These are phyloP conservation scores for Edaphochlamys debaryana DNA, from an alignment of 139 green algal species.

Conservation along the genomic window DNA sequence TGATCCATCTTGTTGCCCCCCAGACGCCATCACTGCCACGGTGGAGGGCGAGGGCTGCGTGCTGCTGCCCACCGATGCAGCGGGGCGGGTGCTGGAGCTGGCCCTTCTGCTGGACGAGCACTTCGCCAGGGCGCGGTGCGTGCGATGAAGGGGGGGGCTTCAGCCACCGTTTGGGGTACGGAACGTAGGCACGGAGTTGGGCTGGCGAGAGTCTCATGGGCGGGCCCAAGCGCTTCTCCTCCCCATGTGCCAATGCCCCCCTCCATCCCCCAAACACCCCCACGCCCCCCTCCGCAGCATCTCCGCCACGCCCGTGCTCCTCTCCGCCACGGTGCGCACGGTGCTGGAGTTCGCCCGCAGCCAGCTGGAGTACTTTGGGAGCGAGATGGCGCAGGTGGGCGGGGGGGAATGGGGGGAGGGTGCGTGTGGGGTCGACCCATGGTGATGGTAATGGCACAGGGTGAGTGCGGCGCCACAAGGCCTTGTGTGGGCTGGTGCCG, in stretches of 20 bases:
- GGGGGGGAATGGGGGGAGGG: constrained; percentile 72
- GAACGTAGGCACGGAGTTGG: no score
- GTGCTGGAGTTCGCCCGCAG: constrained; percentile 80
- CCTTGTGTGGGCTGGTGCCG: no score
- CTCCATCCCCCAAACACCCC: background rate
- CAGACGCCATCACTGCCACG: constrained; percentile 58
- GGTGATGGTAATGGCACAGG: no score
- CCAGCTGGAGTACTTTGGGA: constrained; percentile 81
- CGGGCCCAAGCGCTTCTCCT: background rate
- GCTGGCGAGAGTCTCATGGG: background rate
- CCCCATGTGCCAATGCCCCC: background rate
- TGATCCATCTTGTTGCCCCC: background rate
- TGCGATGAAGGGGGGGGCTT: no score
- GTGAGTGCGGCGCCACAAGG: no score
- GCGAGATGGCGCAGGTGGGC: constrained; percentile 31
- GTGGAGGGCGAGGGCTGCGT: constrained; percentile 79
- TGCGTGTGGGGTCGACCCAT: constrained; percentile 54
- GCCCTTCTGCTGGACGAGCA: constrained; percentile 84
- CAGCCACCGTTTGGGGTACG: no score
- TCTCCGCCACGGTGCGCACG: constrained; percentile 72
- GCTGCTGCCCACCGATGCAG: constrained; percentile 89
- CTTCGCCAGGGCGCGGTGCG: constrained; percentile 9
- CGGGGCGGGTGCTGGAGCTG: constrained; percentile 92
- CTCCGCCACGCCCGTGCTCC: constrained; percentile 80
- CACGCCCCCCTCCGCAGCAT: constrained; percentile 48